phyloP scores from a whole-genome alignment of 768 basidiomycete genomes.

The Pleurotus djamor region DNA sequence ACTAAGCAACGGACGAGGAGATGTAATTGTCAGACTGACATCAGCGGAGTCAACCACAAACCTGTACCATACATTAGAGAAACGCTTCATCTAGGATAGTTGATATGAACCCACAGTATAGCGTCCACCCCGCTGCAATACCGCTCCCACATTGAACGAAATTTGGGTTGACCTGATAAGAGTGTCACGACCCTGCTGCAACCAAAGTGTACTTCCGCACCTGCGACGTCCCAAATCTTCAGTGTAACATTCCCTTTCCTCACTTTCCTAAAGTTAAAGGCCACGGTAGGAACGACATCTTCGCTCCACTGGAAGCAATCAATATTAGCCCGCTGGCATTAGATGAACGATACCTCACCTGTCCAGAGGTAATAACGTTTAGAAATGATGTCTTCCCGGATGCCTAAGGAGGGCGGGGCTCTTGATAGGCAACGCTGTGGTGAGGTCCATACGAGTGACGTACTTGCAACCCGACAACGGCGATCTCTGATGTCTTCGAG shows the following conservation, averaged over 20 bases:
- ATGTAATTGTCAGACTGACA: slow-evolving; percentile 40
- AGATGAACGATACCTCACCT: slow-evolving; percentile 38
- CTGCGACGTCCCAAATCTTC: slow-evolving; percentile 96
- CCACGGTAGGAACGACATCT: slow-evolving; percentile 95
- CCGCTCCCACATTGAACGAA: slow-evolving; percentile 94
- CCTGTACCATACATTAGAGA: slow-evolving; percentile 32
- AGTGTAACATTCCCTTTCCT: slow-evolving; percentile 87
- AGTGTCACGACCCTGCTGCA: background rate
- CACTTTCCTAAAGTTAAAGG: slow-evolving; percentile 89
- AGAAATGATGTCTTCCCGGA: slow-evolving; percentile 96
- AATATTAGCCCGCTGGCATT: background rate
- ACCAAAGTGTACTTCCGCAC: slow-evolving; percentile 32
- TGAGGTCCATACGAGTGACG: slow-evolving; percentile 1
- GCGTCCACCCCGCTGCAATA: slow-evolving; percentile 94
- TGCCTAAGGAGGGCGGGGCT: slow-evolving; percentile 48
- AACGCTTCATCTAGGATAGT: slow-evolving; percentile 1
- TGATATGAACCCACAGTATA: slow-evolving; percentile 61
- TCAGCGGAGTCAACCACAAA: slow-evolving; percentile 94
- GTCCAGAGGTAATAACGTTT: slow-evolving; percentile 86
- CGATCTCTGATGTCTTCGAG: slow-evolving; percentile 83
- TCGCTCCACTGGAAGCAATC: slow-evolving; percentile 73
- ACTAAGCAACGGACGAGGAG: background rate
- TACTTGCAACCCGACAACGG: slow-evolving; percentile 90
- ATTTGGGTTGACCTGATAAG: slow-evolving; percentile 79
- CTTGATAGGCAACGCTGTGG: slow-evolving; percentile 2